These are phyloP conservation scores for Epichloe gansuensis DNA, from an alignment of 2,329 filamentous ascomycete species.

Conservation along the genomic window DNA sequence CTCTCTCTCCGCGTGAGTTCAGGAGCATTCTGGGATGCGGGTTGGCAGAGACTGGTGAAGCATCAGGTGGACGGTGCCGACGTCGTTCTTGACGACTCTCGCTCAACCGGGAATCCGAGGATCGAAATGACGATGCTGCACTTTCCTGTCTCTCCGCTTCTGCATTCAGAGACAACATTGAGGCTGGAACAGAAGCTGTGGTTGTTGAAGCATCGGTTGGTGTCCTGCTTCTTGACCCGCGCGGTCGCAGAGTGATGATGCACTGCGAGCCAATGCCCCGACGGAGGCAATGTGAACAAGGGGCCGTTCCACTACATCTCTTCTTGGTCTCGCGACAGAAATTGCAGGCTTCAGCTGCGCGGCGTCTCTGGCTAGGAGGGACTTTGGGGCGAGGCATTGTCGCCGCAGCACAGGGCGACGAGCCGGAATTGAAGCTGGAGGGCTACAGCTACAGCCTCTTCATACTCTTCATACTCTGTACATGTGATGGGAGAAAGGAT, in stretches of 20 bases:
- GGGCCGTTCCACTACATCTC: constrained; percentile 35
- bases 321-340: constrained; percentile 38
- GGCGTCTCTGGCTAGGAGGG: constrained; percentile 33
- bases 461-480: too few relatives aligned
- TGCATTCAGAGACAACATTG: neutral
- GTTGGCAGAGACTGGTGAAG: constrained; percentile 8
- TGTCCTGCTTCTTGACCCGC: constrained; percentile 12
- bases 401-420: neutral
- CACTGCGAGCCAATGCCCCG: constrained; percentile 29
- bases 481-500: constrained; percentile 1
- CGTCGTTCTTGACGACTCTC: constrained; percentile 1
- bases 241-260: constrained; percentile 20
- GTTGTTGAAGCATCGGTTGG: constrained; percentile 4
- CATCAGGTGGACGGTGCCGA: constrained; percentile 1
- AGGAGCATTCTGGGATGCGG: constrained; percentile 32
- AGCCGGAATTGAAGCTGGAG: neutral
- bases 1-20: constrained; percentile 39
- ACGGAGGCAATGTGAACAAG: constrained; percentile 34
- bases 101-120: constrained; percentile 18
- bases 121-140: constrained; percentile 8
- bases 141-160: constrained; percentile 4
- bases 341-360: constrained; percentile 35
- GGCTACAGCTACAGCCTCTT: neutral
- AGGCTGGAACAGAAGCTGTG: neutral
- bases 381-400: constrained; percentile 41